A percentile compares a stretch with the other conserved stretches of the same genome.
phyloP scores from a whole-genome alignment of 139 green algal species.

The Chlorella sorokiniana region DNA sequence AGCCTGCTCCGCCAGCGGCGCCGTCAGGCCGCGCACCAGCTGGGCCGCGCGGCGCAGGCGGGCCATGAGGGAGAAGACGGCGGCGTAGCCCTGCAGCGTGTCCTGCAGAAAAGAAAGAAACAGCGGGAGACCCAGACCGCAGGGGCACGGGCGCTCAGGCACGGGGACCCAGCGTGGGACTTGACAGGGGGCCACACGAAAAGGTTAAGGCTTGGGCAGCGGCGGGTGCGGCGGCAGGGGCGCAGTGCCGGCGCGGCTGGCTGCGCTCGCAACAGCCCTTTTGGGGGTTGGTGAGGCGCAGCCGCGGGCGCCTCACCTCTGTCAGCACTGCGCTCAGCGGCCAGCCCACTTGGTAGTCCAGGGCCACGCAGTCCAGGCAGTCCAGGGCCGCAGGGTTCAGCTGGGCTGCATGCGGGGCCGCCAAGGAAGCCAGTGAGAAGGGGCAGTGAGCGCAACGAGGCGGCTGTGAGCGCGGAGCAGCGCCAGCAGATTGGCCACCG shows the following conservation, averaged over 20 bases:
- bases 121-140: neutral
- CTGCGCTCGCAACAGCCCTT: too few species aligned
- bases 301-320: neutral
- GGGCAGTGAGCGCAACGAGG: neutral
- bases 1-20: constrained; percentile 9
- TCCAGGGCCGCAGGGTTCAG: constrained; percentile 23
- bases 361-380: constrained; percentile 21
- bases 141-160: neutral
- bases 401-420: neutral
- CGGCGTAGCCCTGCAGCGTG: constrained; percentile 35
- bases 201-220: too few species aligned
- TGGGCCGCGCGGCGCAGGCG: constrained; percentile 17
- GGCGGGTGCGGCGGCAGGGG: too few species aligned
- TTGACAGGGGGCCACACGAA: neutral
- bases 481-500: neutral
- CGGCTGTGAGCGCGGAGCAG: too few species aligned
- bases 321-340: constrained; percentile 30
- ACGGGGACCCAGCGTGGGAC: neutral
- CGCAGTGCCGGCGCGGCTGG: too few species aligned
- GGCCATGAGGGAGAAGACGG: constrained; percentile 28
- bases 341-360: constrained; percentile 31
- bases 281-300: too few species aligned
- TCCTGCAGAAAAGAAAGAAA: neutral
- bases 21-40: constrained; percentile 24
- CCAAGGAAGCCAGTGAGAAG: neutral